phyloP scores from a whole-genome alignment of 2,329 filamentous ascomycete genomes.

The Epichloe aotearoae region DNA sequence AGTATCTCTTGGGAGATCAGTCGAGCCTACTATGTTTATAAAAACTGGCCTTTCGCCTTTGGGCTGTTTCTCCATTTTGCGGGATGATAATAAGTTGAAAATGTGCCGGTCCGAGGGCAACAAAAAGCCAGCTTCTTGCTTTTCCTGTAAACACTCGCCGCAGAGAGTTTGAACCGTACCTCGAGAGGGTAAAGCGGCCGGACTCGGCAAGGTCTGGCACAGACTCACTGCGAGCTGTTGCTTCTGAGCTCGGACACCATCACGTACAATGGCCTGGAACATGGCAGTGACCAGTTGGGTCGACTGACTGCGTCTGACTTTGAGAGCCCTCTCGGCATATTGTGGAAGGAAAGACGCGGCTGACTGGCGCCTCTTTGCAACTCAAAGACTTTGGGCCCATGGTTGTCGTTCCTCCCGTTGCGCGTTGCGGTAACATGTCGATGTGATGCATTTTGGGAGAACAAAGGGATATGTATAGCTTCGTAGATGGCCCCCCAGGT shows the following conservation, averaged over 20 bases:
- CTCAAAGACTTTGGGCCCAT: neutral
- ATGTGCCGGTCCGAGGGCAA: too few relatives aligned
- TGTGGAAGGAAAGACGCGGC: neutral
- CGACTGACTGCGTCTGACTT: slow-evolving; percentile 1
- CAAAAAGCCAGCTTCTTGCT: too few relatives aligned
- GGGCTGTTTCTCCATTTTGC: too few relatives aligned
- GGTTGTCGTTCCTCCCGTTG: neutral
- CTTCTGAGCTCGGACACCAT: slow-evolving; percentile 3
- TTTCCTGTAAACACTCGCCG: neutral
- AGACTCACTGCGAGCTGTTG: slow-evolving; percentile 1
- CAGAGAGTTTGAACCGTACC: neutral
- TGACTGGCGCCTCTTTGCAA: neutral
- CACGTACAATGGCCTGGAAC: slow-evolving; percentile 1
- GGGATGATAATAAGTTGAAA: too few relatives aligned
- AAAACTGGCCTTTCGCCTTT: too few relatives aligned
- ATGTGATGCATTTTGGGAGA: neutral
- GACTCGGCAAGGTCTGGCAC: slow-evolving; percentile 4
- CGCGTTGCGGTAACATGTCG: neutral
- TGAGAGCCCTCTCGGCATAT: neutral
- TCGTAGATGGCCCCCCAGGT: too few relatives aligned
- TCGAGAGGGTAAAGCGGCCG: slow-evolving; percentile 1
- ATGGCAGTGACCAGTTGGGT: neutral
- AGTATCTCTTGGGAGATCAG: neutral
- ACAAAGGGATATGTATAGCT: too few relatives aligned
- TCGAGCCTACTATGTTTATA: too few relatives aligned